Conservation (phyloP, 768 basidiomycete genomes). For the Mycena galopus region DNA sequence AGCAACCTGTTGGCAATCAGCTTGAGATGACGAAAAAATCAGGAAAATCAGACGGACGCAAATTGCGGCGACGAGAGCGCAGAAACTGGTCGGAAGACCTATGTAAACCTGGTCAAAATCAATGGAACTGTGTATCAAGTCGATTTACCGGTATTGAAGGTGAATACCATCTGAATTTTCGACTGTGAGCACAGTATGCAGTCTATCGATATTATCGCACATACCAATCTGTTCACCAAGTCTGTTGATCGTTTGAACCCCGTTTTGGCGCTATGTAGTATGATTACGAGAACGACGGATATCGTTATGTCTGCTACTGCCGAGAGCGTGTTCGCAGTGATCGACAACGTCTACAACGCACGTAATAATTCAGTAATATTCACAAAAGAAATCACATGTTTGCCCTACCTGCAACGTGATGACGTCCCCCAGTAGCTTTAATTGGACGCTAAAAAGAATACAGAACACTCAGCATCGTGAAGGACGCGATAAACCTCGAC, state of each 20-base stretch:
- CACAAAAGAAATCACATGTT: too few species aligned
- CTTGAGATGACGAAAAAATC: not conserved
- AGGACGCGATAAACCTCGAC: not conserved
- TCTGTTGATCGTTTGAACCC: slow-evolving; percentile 33
- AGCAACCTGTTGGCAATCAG: slow-evolving; percentile 18
- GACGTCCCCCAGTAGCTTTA: not conserved
- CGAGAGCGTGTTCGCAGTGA: slow-evolving; percentile 23
- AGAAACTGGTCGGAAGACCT: slow-evolving; percentile 28
- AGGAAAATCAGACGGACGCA: slow-evolving; percentile 16
- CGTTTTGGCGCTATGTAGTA: slow-evolving; percentile 26
- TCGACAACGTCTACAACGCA: slow-evolving; percentile 12
- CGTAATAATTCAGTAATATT: not conserved
- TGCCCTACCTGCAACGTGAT: slow-evolving; percentile 21
- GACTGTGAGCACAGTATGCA: not conserved
- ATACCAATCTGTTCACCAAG: slow-evolving; percentile 32
- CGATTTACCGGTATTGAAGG: slow-evolving; percentile 24
- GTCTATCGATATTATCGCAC: not conserved
- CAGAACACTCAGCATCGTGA: not conserved
- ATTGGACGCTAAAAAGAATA: slow-evolving; percentile 14
- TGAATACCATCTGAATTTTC: slow-evolving; percentile 25
- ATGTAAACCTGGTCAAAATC: not conserved
- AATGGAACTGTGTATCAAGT: not conserved
- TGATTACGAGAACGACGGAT: slow-evolving; percentile 19
- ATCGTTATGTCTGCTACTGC: slow-evolving; percentile 27
- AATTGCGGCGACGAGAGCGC: slow-evolving; percentile 23